Base-by-base conservation (phyloP, 2,329 filamentous ascomycete genomes). In the Colletotrichum sp. region DNA sequence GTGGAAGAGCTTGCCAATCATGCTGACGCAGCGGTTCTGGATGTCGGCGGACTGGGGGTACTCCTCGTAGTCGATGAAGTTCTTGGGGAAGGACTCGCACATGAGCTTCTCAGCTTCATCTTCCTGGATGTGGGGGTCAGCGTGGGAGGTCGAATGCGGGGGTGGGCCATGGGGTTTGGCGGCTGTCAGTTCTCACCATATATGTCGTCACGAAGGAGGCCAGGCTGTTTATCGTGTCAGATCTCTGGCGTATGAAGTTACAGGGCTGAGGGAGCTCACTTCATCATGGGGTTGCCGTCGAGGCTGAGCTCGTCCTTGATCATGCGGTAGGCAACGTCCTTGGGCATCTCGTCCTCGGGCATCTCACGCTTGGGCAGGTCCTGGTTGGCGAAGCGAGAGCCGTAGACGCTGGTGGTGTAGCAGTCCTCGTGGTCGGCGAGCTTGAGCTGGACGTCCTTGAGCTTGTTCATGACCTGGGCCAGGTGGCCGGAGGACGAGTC, bases 41-140 rank as follows among this genome's bases (percentile, higher is more conserved):
- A 96, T 95, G 79, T 96, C 94, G 70, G 94, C 94, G 1, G 93
- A 93, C 83, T 95, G 93, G 1, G 94, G 94, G 82, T 96, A 96
- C 84, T 96, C 94, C 83, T 96, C 94, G 84, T 96, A 96, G 83
- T 96, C 94, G 85, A 96, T 96, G 84, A 98, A 98, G 90, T 99
- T 99, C 86, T 98, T 98, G 84, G 94, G 92, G 84, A 98, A 95
- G 69, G 94, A 92, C 79, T 98, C 95, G 79, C 93, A 88, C 96
- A 99, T 99, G 85, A 98, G 94, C 86, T 98, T 96, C 87, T 98
- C 96, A 24, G 94, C 96, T 85, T 98, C 96, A 62, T 98, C 95
- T 88, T 98, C 96, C 94, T 95, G 80, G 34, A 7, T 21, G 7
- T 63, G 55, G 65, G 68, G 72, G 68, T 77, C 36, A 78, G 69